A percentile compares a stretch with the other conserved stretches of the same genome.
Evolutionary conservation across 2,329 filamentous ascomycete species (phyloP).

Genomic region (Metarhizium humberi): DNA sequence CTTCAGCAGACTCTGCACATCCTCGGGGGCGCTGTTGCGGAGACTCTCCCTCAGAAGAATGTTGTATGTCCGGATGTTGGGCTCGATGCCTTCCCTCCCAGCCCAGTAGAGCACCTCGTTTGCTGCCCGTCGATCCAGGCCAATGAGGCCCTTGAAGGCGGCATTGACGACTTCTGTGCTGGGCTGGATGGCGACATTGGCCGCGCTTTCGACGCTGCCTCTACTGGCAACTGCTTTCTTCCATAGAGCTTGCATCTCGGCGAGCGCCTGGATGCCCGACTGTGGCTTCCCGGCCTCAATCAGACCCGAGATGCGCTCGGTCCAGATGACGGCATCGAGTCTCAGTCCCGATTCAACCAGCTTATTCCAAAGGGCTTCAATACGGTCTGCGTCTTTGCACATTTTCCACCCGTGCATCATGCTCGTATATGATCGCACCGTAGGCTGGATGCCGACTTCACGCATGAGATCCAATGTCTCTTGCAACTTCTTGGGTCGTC

Average conservation of each 20-base stretch:
- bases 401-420: slow-evolving; percentile 64
- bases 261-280: slow-evolving; percentile 52
- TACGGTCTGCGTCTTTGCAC: slow-evolving; percentile 45
- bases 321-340: slow-evolving; percentile 62
- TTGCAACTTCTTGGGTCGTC: slow-evolving; percentile 18
- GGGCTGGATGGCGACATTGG: slow-evolving; percentile 42
- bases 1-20: slow-evolving; percentile 42
- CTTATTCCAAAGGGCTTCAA: slow-evolving; percentile 59
- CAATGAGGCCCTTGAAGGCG: slow-evolving; percentile 54
- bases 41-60: slow-evolving; percentile 55
- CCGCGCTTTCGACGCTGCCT: slow-evolving; percentile 13
- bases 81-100: slow-evolving; percentile 40
- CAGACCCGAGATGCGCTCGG: slow-evolving; percentile 57
- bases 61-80: slow-evolving; percentile 56
- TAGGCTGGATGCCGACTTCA: slow-evolving; percentile 44
- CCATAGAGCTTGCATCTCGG: slow-evolving; percentile 59
- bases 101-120: slow-evolving; percentile 51
- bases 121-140: slow-evolving; percentile 38
- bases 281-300: slow-evolving; percentile 45
- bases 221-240: slow-evolving; percentile 22
- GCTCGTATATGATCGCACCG: slow-evolving; percentile 57
- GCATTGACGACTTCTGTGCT: slow-evolving; percentile 60
- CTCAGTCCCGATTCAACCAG: slow-evolving; percentile 47
- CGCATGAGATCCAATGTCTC: slow-evolving; percentile 34
- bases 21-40: slow-evolving; percentile 32